phyloP scores from a whole-genome alignment of 2,329 filamentous ascomycete genomes.

The Podosphaera fusca region DNA sequence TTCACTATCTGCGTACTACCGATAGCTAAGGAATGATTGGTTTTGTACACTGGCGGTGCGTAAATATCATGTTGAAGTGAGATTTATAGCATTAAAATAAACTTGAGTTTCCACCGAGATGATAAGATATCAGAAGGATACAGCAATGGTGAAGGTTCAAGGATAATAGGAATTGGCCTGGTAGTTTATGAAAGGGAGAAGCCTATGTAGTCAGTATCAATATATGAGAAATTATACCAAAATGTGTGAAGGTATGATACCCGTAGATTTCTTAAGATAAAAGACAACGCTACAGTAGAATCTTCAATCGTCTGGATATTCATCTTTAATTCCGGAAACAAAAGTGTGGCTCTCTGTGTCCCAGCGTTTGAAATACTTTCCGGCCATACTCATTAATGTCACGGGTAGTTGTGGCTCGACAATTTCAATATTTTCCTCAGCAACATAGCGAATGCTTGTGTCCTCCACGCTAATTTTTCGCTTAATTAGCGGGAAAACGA shows the following conservation, averaged over 20 bases:
- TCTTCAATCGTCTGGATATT: slow-evolving; percentile 61
- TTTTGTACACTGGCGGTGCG: too few relatives aligned
- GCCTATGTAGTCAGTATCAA: too few relatives aligned
- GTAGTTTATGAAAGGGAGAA: too few relatives aligned
- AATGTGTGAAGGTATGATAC: neutral
- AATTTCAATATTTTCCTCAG: slow-evolving; percentile 60
- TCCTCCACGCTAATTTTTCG: slow-evolving; percentile 33
- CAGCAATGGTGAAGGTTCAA: too few relatives aligned
- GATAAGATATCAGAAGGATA: too few relatives aligned
- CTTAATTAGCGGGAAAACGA: slow-evolving; percentile 7
- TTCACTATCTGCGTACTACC: too few relatives aligned
- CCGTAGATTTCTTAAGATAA: neutral
- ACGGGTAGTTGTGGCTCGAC: slow-evolving; percentile 28
- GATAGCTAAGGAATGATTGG: too few relatives aligned
- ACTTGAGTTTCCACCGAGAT: too few relatives aligned
- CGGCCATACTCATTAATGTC: slow-evolving; percentile 46
- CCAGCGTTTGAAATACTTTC: slow-evolving; percentile 75
- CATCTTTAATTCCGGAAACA: slow-evolving; percentile 60
- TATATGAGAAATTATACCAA: neutral
- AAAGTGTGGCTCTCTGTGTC: slow-evolving; percentile 43
- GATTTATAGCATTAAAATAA: too few relatives aligned
- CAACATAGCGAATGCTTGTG: slow-evolving; percentile 47
- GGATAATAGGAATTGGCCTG: too few relatives aligned
- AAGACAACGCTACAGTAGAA: too few relatives aligned
- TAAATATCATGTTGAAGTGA: too few relatives aligned